Evolutionary conservation across 176 grass and related monocot genomes (phyloP), one percentile per base, ranked within the genome.

Genomic region (Oryza nivara): DNA sequence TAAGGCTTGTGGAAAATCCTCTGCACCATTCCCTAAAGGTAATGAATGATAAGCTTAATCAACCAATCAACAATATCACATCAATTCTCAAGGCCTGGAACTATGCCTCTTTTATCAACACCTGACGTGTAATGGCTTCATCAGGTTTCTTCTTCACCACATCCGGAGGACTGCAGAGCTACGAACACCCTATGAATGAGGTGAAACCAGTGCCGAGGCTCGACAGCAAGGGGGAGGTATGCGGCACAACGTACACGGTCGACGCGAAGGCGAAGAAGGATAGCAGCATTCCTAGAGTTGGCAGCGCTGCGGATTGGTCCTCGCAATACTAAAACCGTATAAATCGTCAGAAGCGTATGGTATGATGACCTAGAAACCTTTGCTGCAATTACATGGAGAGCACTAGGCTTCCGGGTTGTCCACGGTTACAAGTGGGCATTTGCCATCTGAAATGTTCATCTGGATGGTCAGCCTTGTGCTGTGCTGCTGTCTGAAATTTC

Each of bases 141-240:
- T 26, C 87, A 97, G 94, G 91, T 79, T 97, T 90, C 90, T 97
- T 93, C 87, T 97, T 92, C 85, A 92, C 92, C 0, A 90, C 94
- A 5, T 90, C 88, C 4, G 75, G 88, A 47, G 91, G 94, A 65
- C 16, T 97, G 84, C 85, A 76, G 72, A 97, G 91, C 84, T 97
- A 92, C 78, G 91, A 97, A 85, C 89, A 97, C 43, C 94, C 94
- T 10, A 56, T 87, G 74, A 93, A 97, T 65, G 91, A 94, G 87
- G 81, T 94, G 61, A 97, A 94, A 36, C 81, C 89, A 16, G 86
- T 97, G 82, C 89, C 91, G 2, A 89, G 89, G 78, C 72, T 97
- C 17, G 85, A 94, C 85, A 94, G 94, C 75, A 86, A 92, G 74
- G 94, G 91, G 2, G 87, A 97, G 71, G 89, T 92, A n/a, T 97